Percentiles rank a stretch among this genome's conserved stretches.
phyloP scores from a whole-genome alignment of 1,284 basidiomycete species.

The Termitomyces sp. region DNA sequence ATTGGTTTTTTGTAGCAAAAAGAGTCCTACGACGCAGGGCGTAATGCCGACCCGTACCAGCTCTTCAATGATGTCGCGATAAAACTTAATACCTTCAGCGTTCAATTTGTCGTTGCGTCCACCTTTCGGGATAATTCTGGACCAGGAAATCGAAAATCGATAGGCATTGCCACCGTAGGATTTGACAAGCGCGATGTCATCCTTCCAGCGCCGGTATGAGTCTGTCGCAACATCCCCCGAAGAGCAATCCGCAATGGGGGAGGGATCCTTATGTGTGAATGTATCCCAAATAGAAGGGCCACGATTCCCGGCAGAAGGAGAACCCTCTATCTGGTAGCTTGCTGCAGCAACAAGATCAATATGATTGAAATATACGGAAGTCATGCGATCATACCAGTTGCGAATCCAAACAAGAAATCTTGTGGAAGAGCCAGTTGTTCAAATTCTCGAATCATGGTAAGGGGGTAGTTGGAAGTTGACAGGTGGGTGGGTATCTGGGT shows the following conservation, averaged over 20 bases:
- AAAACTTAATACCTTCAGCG: constrained; percentile 61
- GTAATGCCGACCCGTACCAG: constrained; percentile 58
- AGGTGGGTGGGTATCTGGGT: neutral
- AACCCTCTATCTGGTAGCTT: constrained; percentile 67
- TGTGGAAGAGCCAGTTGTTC: constrained; percentile 3
- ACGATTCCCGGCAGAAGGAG: constrained; percentile 43
- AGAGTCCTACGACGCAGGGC: constrained; percentile 56
- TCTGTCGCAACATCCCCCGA: constrained; percentile 69
- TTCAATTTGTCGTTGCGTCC: constrained; percentile 69
- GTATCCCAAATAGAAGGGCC: constrained; percentile 73
- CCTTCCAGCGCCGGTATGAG: constrained; percentile 63
- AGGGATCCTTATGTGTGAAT: constrained; percentile 50
- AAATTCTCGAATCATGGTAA: neutral
- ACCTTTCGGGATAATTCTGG: constrained; percentile 64
- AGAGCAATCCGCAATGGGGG: constrained; percentile 51
- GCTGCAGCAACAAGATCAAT: constrained; percentile 28
- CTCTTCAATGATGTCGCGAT: constrained; percentile 64
- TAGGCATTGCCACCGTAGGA: constrained; percentile 54
- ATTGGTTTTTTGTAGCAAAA: neutral
- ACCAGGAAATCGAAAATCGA: constrained; percentile 75
- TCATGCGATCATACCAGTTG: constrained; percentile 21
- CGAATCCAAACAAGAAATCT: constrained; percentile 26
- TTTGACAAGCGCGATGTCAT: constrained; percentile 63
- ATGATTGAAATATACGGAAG: neutral
- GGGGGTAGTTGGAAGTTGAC: neutral